Base-by-base conservation (phyloP, 345 rosid genomes). In the Melaleuca alternifolia region DNA sequence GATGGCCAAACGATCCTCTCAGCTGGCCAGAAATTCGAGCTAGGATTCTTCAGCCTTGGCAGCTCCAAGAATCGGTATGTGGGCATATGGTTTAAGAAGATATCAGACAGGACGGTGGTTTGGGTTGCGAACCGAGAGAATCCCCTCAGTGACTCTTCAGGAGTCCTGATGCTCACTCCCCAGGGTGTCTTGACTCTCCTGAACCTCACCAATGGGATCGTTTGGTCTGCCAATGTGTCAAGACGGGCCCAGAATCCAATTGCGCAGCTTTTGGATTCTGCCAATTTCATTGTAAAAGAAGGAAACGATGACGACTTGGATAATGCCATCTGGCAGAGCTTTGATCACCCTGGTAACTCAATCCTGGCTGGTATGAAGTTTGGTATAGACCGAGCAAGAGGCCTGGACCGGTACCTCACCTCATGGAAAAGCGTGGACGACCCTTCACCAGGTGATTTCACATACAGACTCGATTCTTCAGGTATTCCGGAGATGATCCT, bases 61-160 rank as follows among this genome's bases (percentile, higher is more conserved):
- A 87, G 76, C 76, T 92, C 93, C 54, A 84, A 48, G 57, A 92
- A 89, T 5, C 90, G 88, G 54, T 94, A 91, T 10, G 23, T 93
- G 14, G 96, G 93, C 28, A 92, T 94, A 21, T 93, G 94, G 90
- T 91, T 90, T 86, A 90, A 88, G 88, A 89, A 91, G 24, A 85
- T 86, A 62, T 87, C 90, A 3, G 57, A 3, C 1, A 48, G 57
- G 61, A 92, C 87, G 11, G 89, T 90, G 50, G 96, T 94, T 13
- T 94, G 95, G 95, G 93, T 93, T 1, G 95, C 96, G 16, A 93
- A 93, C 44, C 85, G 93, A 84, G 88, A 84, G 51, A 54, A 54
- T 28, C 93, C 94, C 10, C 87, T 93, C 82, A 84, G 86, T 26
- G 90, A 89, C 62, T 88, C 94, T 46, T 84, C 94, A 2, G 93